Evolutionary conservation across 169 alveolate species (phyloP).

Genomic region (Theileria orientalis): DNA sequence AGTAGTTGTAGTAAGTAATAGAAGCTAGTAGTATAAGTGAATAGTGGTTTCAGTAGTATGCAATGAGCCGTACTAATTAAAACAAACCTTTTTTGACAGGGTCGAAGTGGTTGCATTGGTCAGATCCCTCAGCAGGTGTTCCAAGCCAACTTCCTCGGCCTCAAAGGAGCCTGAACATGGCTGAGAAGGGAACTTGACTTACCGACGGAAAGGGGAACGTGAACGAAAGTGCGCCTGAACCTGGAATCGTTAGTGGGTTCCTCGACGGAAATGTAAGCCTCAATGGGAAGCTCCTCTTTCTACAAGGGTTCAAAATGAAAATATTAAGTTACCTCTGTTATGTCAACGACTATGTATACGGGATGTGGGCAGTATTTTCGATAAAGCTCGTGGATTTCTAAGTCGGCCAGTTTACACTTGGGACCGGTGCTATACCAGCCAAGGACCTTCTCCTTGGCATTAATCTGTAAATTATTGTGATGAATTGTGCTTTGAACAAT

Average conservation of each 20-base stretch:
- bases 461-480: conserved; percentile 50
- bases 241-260: conserved; percentile 91
- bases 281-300: conserved; percentile 86
- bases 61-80: background rate
- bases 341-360: conserved; percentile 91
- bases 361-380: conserved; percentile 93
- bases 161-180: conserved; percentile 89
- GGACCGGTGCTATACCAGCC: conserved; percentile 99
- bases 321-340: conserved; percentile 59
- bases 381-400: conserved; percentile 95
- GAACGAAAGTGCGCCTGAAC: conserved; percentile 90
- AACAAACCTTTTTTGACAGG: conserved; percentile 82
- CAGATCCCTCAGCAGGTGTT: conserved; percentile 95
- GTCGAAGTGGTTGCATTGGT: conserved; percentile 93
- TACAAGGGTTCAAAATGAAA: background rate
- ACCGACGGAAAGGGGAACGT: conserved; percentile 90
- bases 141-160: conserved; percentile 99
- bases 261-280: conserved; percentile 92
- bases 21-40: background rate
- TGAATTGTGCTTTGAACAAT: background rate
- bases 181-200: background rate
- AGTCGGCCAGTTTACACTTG: conserved; percentile 93
- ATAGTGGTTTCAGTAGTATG: background rate
- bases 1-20: background rate
- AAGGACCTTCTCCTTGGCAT: conserved; percentile 92